A percentile compares a stretch with the other conserved stretches of the same genome.
Evolutionary conservation across 2,329 filamentous ascomycete genomes (phyloP).

Genomic region (Talaromyces sp.): DNA sequence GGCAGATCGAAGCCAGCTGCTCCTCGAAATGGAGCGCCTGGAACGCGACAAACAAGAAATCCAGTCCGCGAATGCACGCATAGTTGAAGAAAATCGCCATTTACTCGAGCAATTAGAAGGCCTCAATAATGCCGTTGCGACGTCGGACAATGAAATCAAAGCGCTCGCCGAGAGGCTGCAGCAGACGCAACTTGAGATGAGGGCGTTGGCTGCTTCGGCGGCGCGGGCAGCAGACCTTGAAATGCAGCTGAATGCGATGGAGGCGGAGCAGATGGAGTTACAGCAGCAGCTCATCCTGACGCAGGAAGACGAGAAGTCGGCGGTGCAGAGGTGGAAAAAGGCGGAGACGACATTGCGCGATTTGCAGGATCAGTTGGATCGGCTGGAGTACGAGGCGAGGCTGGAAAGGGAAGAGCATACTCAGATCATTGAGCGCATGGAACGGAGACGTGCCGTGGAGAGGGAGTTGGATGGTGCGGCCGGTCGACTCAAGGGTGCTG

Average conservation of each 20-base stretch:
- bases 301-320: slow-evolving; percentile 71
- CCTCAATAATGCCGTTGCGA: slow-evolving; percentile 72
- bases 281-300: slow-evolving; percentile 65
- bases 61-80: slow-evolving; percentile 71
- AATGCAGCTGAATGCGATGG: slow-evolving; percentile 71
- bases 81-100: slow-evolving; percentile 76
- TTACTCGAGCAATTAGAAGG: slow-evolving; percentile 80
- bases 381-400: slow-evolving; percentile 77
- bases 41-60: slow-evolving; percentile 70
- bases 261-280: slow-evolving; percentile 73
- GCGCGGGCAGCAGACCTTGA: slow-evolving; percentile 75
- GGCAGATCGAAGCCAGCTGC: slow-evolving; percentile 72
- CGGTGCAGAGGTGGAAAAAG: slow-evolving; percentile 77
- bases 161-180: slow-evolving; percentile 72
- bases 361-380: slow-evolving; percentile 82
- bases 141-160: slow-evolving; percentile 77
- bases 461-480: slow-evolving; percentile 76
- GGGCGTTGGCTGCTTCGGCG: slow-evolving; percentile 69
- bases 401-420: slow-evolving; percentile 78
- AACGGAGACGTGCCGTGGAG: slow-evolving; percentile 77
- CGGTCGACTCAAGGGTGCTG: slow-evolving; percentile 75
- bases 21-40: slow-evolving; percentile 68
- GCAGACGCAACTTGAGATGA: slow-evolving; percentile 72
- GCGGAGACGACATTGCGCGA: slow-evolving; percentile 75
- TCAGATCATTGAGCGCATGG: slow-evolving; percentile 78